Evolutionary conservation across 1,284 basidiomycete species (phyloP).

Genomic region (Ceratobasidium sp.): DNA sequence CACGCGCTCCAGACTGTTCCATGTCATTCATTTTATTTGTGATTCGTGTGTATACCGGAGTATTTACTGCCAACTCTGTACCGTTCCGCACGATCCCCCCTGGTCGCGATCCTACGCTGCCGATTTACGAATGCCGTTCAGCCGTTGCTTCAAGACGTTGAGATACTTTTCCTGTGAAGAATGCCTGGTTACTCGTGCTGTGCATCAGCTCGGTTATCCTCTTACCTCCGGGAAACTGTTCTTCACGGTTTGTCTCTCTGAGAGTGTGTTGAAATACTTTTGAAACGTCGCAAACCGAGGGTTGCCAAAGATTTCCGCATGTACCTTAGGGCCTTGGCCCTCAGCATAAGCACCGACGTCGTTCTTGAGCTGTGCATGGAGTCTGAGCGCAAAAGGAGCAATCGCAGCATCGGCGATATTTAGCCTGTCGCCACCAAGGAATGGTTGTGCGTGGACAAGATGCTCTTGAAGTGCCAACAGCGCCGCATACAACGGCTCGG

Average conservation of each 20-base stretch:
- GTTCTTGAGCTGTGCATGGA: slow-evolving; percentile 54
- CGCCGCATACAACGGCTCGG: slow-evolving; percentile 53
- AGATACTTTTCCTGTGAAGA: slow-evolving; percentile 2
- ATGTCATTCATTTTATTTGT: neutral
- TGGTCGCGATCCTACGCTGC: neutral
- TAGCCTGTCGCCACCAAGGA: slow-evolving; percentile 57
- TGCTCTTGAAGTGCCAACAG: slow-evolving; percentile 56
- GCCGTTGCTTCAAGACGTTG: neutral
- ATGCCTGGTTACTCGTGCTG: neutral
- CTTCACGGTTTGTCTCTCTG: slow-evolving; percentile 59
- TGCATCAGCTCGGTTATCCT: neutral
- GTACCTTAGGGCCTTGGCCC: slow-evolving; percentile 56
- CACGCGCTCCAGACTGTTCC: neutral
- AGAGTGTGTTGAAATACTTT: slow-evolving; percentile 55
- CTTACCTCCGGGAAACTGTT: slow-evolving; percentile 50
- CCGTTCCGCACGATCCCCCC: neutral
- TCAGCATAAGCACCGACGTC: slow-evolving; percentile 57
- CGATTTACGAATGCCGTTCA: slow-evolving; percentile 1
- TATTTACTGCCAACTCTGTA: slow-evolving; percentile 5
- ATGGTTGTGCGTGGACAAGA: slow-evolving; percentile 53
- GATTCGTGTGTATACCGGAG: neutral
- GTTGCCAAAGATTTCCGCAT: slow-evolving; percentile 48
- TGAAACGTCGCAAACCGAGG: slow-evolving; percentile 55
- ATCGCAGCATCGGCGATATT: slow-evolving; percentile 64
- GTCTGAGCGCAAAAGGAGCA: slow-evolving; percentile 57